Evolutionary conservation across 2,329 filamentous ascomycete genomes (phyloP).

Genomic region (Tolypocladium pustulatum): DNA sequence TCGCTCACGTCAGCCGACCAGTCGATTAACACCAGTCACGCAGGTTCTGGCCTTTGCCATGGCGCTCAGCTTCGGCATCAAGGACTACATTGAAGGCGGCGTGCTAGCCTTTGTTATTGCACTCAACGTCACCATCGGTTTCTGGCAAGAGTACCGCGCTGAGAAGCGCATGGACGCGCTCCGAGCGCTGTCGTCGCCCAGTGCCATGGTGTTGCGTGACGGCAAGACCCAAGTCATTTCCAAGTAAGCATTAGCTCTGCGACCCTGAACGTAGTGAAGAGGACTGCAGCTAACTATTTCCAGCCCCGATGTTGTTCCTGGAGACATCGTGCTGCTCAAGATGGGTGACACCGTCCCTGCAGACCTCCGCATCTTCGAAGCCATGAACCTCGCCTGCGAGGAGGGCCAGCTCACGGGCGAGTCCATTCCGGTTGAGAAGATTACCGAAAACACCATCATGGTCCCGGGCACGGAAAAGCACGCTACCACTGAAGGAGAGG

Average conservation of each 20-base stretch:
- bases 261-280: not conserved
- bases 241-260: slow-evolving; percentile 31
- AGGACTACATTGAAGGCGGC: slow-evolving; percentile 57
- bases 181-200: slow-evolving; percentile 50
- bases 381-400: slow-evolving; percentile 72
- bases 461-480: slow-evolving; percentile 34
- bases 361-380: slow-evolving; percentile 59
- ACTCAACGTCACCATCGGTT: slow-evolving; percentile 60
- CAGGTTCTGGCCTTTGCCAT: slow-evolving; percentile 70
- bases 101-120: slow-evolving; percentile 58
- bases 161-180: slow-evolving; percentile 59
- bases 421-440: slow-evolving; percentile 61
- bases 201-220: slow-evolving; percentile 50
- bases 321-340: slow-evolving; percentile 57
- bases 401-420: slow-evolving; percentile 70
- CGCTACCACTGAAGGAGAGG: slow-evolving; percentile 33
- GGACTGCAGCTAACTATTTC: slow-evolving; percentile 4
- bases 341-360: slow-evolving; percentile 68
- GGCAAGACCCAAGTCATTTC: slow-evolving; percentile 46
- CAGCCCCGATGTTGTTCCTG: slow-evolving; percentile 56
- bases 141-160: slow-evolving; percentile 53
- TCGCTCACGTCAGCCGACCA: not conserved
- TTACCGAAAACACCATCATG: slow-evolving; percentile 36
- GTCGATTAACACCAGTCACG: not conserved
- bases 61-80: slow-evolving; percentile 57